Base-by-base conservation (phyloP, 768 basidiomycete genomes). In the Termitomyces sp. region DNA sequence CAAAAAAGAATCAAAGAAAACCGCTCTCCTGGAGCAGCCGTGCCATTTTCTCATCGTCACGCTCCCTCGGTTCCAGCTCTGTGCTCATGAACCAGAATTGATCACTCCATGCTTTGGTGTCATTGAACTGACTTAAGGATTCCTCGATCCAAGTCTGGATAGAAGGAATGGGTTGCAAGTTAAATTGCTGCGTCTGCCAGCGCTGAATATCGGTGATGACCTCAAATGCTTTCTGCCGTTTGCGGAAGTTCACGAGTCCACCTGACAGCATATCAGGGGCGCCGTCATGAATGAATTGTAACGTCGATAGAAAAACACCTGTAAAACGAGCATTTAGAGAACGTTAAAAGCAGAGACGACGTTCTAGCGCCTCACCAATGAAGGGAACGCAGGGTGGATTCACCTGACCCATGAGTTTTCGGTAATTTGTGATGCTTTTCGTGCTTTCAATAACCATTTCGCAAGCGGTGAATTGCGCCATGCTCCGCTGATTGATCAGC, bases 251-350 rank as follows among this genome's bases (percentile, higher is more conserved):
- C 71, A 98, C 86, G 57, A 96, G 74, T 52, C 82, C 80, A 9
- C 84, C 88, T n/a, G 80, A 78, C 7, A 97, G 76, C 60, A 78
- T 83, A 73, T 98, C 92, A 47, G 89, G 86, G 65, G 91, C 93
- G 15, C 96, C 97, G 62, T 98, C 96, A 70, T 97, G 93, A 66
- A 96, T 96, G 71, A 98, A 97, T 13, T 94, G 94, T 54, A 98
- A 76, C 6, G 89, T 91, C 6, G 95, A 94, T 23, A 99, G 82
- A 76, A 95, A 98, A 52, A 98, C 90, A 64, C 97, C 96, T 97
- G 57, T 31, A 25, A 50, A 44, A 61, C 20, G 53, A 27, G 25
- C 39, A 38, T 50, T 27, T n/a, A n/a, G n/a, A n/a, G 48, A 49
- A 40, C 58, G 56, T 31, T 18, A 18, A 10, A 42, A 31, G 31